Conservation (phyloP, 805 yeast genomes). For the Candida broadrunensis region DNA sequence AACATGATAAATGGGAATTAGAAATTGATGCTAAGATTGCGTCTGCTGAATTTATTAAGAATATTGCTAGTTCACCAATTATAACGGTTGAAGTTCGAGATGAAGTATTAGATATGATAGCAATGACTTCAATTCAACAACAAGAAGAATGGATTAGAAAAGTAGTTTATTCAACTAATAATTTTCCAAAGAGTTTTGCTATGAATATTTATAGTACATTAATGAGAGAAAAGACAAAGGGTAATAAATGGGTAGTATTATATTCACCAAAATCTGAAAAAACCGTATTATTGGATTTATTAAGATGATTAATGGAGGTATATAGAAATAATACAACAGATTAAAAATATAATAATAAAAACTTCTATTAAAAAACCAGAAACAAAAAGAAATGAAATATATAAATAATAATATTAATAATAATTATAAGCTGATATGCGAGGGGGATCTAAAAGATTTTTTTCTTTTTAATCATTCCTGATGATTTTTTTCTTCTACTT, state of each 20-base stretch:
- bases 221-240: conserved; percentile 67
- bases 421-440: no score
- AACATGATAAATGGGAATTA: conserved; percentile 70
- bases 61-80: conserved; percentile 65
- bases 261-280: conserved; percentile 77
- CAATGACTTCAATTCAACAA: conserved; percentile 69
- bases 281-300: conserved; percentile 53
- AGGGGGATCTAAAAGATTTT: no score
- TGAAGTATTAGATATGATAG: conserved; percentile 81
- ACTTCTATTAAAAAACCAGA: background rate
- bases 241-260: conserved; percentile 72
- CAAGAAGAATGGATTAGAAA: conserved; percentile 82
- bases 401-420: background rate
- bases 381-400: background rate
- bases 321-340: background rate
- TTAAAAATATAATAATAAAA: background rate
- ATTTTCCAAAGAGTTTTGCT: conserved; percentile 79
- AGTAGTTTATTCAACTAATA: conserved; percentile 73
- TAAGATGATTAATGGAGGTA: conserved; percentile 33
- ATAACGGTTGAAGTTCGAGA: conserved; percentile 77
- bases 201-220: conserved; percentile 69
- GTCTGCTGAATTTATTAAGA: conserved; percentile 49
- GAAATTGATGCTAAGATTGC: conserved; percentile 73
- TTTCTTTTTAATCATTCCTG: no score
- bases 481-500: no score